These are phyloP conservation scores for Chrysanthemum makinoi DNA, from an alignment of 129 eudicot species.

Conservation along the genomic window DNA sequence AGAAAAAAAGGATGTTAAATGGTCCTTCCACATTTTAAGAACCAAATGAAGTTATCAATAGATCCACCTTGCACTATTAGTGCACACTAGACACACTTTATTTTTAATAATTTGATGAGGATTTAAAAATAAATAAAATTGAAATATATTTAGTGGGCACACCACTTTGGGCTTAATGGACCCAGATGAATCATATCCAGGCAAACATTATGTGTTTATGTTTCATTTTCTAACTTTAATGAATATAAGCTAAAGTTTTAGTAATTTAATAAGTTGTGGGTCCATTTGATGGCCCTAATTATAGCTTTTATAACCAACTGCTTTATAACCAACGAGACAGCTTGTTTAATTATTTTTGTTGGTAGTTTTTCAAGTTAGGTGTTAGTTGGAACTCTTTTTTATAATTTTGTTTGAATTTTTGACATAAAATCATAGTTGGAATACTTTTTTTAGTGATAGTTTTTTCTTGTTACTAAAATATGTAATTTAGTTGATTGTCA, in stretches of 20 bases:
- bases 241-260: constrained; percentile 22
- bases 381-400: constrained; percentile 35
- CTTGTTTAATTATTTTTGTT: constrained; percentile 19
- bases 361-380: constrained; percentile 48
- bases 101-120: constrained; percentile 27
- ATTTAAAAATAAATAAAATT: constrained; percentile 20
- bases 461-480: constrained; percentile 29
- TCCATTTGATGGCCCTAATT: constrained; percentile 22
- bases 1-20: constrained; percentile 25
- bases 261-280: constrained; percentile 8
- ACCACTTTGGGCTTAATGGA: constrained; percentile 58
- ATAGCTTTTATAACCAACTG: constrained; percentile 18
- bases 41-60: constrained; percentile 25
- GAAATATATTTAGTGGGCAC: constrained; percentile 33
- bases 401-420: constrained; percentile 21
- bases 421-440: constrained; percentile 33
- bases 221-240: constrained; percentile 17
- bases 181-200: constrained; percentile 58
- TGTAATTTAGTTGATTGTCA: constrained; percentile 14
- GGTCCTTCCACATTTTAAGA: constrained; percentile 31
- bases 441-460: constrained; percentile 26
- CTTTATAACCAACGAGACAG: constrained; percentile 23
- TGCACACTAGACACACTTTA: constrained; percentile 25
- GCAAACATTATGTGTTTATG: constrained; percentile 32
- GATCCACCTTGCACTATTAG: constrained; percentile 26